These are phyloP conservation scores for Zalerion maritima DNA, from an alignment of 495 filamentous ascomycete genomes.

Conservation along the genomic window DNA sequence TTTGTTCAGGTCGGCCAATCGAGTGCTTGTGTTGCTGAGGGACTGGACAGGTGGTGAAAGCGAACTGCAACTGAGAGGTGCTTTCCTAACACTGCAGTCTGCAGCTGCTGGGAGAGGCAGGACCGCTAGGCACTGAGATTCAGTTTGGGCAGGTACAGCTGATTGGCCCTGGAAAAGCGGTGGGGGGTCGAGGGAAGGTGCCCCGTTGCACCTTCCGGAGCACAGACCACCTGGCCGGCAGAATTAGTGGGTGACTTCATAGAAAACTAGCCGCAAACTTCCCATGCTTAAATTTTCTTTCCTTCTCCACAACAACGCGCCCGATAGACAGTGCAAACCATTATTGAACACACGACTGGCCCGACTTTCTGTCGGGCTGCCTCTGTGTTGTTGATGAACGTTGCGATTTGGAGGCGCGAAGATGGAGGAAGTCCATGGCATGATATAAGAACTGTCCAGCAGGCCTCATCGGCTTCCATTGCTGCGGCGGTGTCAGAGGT, in stretches of 20 bases:
- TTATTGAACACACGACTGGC: conserved; percentile 40
- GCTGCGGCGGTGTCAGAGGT: conserved; percentile 86
- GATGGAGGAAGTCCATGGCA: conserved; percentile 50
- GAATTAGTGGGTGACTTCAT: conserved; percentile 4
- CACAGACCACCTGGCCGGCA: conserved; percentile 3
- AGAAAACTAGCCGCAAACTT: neutral
- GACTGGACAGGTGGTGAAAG: too few species aligned
- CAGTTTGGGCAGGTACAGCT: conserved; percentile 1
- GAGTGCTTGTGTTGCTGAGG: neutral
- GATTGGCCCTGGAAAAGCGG: neutral
- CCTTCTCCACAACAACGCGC: conserved; percentile 52
- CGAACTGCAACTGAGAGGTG: too few species aligned
- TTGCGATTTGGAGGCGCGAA: conserved; percentile 78
- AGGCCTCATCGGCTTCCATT: conserved; percentile 32
- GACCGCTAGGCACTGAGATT: neutral
- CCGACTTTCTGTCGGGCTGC: conserved; percentile 56
- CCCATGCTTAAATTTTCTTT: conserved; percentile 17
- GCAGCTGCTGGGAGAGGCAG: too few species aligned
- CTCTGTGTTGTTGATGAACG: conserved; percentile 46
- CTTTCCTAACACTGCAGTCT: too few species aligned
- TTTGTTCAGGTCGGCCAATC: conserved; percentile 1
- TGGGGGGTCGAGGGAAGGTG: neutral
- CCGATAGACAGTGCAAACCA: conserved; percentile 82
- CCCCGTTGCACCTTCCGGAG: conserved; percentile 4
- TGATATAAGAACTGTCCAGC: conserved; percentile 62